Evolutionary conservation across 1,284 basidiomycete genomes (phyloP), one percentile per base, ranked within the genome.

Genomic region (Cystobasidium sp.): DNA sequence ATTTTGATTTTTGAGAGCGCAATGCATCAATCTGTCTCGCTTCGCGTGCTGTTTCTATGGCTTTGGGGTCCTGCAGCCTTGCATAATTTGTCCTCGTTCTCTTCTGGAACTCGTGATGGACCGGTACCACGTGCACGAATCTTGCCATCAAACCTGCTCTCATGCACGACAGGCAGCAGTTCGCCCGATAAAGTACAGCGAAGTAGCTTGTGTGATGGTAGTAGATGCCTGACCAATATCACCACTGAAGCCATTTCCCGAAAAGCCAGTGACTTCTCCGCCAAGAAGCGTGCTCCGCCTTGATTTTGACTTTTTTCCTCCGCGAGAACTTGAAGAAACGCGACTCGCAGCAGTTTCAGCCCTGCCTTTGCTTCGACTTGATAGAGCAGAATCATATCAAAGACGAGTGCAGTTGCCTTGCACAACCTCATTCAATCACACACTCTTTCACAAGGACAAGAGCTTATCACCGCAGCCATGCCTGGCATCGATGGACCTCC

Each of bases 401-500:
- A 9, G 22, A 59, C 37, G 18, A 6, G 16, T 12, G 24, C 53
- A 37, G 5, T n/a, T 6, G 20, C n/a, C 14, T 39, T 41, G 10
- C 39, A 7, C 14, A 24, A 39, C 14, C 31, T 10, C 20, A 43
- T 20, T n/a, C 10, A 22, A 22, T 10, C 12, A 24, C 61, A 18
- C 61, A 14, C 59, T 12, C 44, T 12, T 16, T 37, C 16, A 44
- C 3, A 1, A 6, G 59, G 2, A 8, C 18, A 46, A 51, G 20
- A 51, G 47, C 47, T 51, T 51, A 14, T 16, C 47, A 20, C 6
- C 16, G 20, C 9, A 41, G 53, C 20, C 56, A 73, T 73, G 70
- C 43, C 70, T 44, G 69, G 59, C 8, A 73, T 73, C 41, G 70
- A 73, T 31, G 70, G 70, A n/a, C 56, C 70, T 6, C 70, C 63